These are phyloP conservation scores for Ceratobasidium sp. DNA, from an alignment of 1,284 basidiomycete species.

Conservation along the genomic window DNA sequence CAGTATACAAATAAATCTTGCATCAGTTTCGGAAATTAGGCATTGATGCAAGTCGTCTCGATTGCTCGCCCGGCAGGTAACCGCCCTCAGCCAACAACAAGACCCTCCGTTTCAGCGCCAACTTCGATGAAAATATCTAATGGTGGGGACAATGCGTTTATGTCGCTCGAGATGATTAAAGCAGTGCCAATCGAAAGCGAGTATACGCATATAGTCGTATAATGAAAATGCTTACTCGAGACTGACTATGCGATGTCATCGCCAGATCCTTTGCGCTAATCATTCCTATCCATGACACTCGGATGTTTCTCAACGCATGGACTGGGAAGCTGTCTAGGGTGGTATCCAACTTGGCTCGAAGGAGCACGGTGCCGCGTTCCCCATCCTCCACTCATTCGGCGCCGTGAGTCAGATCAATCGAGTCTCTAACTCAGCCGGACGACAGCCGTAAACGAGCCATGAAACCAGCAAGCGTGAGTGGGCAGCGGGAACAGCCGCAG, in stretches of 20 bases:
- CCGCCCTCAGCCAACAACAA: too few species aligned
- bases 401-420: not conserved
- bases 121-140: too few species aligned
- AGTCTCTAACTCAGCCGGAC: not conserved
- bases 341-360: not conserved
- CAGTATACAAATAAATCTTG: too few species aligned
- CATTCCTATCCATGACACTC: not conserved
- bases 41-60: too few species aligned
- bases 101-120: too few species aligned
- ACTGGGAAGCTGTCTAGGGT: not conserved
- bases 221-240: not conserved
- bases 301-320: not conserved
- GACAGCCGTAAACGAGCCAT: conserved; percentile 1
- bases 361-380: not conserved
- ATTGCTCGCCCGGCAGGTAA: too few species aligned
- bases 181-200: not conserved
- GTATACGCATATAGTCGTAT: not conserved
- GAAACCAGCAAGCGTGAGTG: not conserved
- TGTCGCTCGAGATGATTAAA: not conserved
- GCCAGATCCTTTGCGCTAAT: not conserved
- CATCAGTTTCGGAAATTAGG: too few species aligned
- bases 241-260: not conserved
- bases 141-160: not conserved
- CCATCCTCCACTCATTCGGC: not conserved
- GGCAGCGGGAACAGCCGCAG: not conserved